Evolutionary conservation across 768 basidiomycete species (phyloP), one percentile per base, ranked within the genome.

Genomic region (Lactarius psammicola): DNA sequence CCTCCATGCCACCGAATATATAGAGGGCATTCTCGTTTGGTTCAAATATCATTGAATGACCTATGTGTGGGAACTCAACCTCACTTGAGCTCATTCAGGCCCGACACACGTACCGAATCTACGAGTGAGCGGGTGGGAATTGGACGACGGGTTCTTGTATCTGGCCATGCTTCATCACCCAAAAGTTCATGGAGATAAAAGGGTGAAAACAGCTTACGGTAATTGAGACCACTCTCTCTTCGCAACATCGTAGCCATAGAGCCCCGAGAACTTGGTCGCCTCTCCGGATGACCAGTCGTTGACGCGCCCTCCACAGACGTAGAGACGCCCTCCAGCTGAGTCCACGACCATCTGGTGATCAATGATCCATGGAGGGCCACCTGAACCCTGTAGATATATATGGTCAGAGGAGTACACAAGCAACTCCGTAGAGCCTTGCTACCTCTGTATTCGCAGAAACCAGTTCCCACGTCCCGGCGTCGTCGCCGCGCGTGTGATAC

Each of bases 271-370:
- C 66, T 85, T 88, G 55, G 79, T 71, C 0, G 78, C 75, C 18
- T 84, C 80, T 15, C 36, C 1, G 82, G 82, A 84, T 33, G 89
- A 82, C 13, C 83, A 85, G 67, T 89, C 88, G 18, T 88, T 83
- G 4, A 91, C 79, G 18, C 88, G 83, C 1, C 92, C 92, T 9
- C 92, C 91, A 67, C 85, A 89, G 8, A 91, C 83, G 65, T 92
- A 93, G 8, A 94, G 72, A 3, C 86, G 83, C 72, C 91, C 90
- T 0, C 82, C 76, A 4, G 87, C 86, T 46, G 81, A 81, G 70
- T 93, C 91, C 71, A 92, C 84, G 36, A 79, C 87, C 85, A 93
- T 89, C 75, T 91, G 89, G 70, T 92, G 91, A 72, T 93, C 92
- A 68, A 86, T 89, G 46, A 92, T 78, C 38, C 91, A 76, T 0